Base-by-base conservation (phyloP, 2,329 filamentous ascomycete genomes). In the Penicillium sp. region DNA sequence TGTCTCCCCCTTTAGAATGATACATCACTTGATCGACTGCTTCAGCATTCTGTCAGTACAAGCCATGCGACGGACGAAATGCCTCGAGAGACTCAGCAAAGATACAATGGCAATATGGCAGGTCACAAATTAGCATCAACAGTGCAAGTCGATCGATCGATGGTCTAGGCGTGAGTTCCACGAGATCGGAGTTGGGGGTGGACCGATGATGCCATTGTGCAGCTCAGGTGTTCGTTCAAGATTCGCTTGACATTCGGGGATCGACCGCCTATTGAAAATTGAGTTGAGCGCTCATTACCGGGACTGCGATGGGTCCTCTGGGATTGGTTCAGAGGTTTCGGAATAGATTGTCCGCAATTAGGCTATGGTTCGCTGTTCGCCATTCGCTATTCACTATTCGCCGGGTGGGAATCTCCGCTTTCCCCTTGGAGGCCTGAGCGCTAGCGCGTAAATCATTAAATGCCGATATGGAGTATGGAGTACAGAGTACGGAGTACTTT, bases 1-100 rank as follows among this genome's bases (percentile, higher is more conserved):
- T 42, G 8, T 32, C 26, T 16, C 39, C 51, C 16, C 42, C 43
- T 43, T 13, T 14, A 26, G 51, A 41, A 11, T 60, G 60, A 63
- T 61, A 52, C 55, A 61, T 63, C 60, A 53, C 54, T 53, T 60
- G 57, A 61, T 61, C 57, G 47, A 29, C 41, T 47, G 32, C 40
- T 5, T 23, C 23, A 13, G 23, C 16, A 4, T 23, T 13, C 47
- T 51, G 14, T 19, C 8, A 30, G 10, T 49, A 34, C 7, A 14
- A 49, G 3, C 48, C 40, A 47, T 55, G 51, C 48, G 23, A 48
- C 16, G 14, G 18, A 47, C 16, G 35, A 18, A 51, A 39, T 53
- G 45, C 32, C 9, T 13, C 32, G 10, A 23, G 40, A 36, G 50
- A n/a, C 32, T 46, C 42, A 18, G 47, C 19, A 53, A 43, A 42